Evolutionary conservation across 371 early-diverging fungal genomes (phyloP), one percentile per base, ranked within the genome.

Genomic region (Phascolomyces articulosus): DNA sequence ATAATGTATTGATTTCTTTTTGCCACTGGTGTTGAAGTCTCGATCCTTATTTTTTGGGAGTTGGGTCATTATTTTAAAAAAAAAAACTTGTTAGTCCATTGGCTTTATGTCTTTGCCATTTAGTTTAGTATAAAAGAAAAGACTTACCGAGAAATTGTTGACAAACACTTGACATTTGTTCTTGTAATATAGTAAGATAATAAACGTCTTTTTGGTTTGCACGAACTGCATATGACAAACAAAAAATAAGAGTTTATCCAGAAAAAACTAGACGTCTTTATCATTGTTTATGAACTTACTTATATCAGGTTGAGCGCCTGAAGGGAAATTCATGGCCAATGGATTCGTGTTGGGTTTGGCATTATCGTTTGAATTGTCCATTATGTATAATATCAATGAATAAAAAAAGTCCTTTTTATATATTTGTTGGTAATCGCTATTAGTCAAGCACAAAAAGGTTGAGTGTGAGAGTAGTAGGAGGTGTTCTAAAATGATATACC

Each of bases 201-300:
- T 90, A 89, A 9, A 86, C 78, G 78, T 96, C 96, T 70, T 96
- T 96, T 66, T 96, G 95, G 66, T 90, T 86, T 44, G 95, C 89
- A 21, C 96, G 89, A 72, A 95, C 91, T 89, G 65, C n/a, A 53
- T 2, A 21, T 44, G 11, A 24, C 9, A 27, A 1, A 55, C 38
- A 38, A 44, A 44, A 13, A n/a, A 44, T 15, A 44, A 44, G 0
- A 18, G 16, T 13, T 38, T 38, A 13, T n/a, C n/a, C n/a, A n/a
- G n/a, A n/a, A n/a, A n/a, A n/a, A n/a, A 38, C 13, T 38, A 38
- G 38, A 6, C 38, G 6, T 13, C 38, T 38, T 44, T 44, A 8
- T 44, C 44, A 4, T 18, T 44, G 44, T n/a, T 44, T 44, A 44
- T n/a, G n/a, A 10, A 64, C 69, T 68, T 82, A 84, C 89, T 86